phyloP scores from a whole-genome alignment of 495 filamentous ascomycete species.

The Trichodelitschia bisporula region DNA sequence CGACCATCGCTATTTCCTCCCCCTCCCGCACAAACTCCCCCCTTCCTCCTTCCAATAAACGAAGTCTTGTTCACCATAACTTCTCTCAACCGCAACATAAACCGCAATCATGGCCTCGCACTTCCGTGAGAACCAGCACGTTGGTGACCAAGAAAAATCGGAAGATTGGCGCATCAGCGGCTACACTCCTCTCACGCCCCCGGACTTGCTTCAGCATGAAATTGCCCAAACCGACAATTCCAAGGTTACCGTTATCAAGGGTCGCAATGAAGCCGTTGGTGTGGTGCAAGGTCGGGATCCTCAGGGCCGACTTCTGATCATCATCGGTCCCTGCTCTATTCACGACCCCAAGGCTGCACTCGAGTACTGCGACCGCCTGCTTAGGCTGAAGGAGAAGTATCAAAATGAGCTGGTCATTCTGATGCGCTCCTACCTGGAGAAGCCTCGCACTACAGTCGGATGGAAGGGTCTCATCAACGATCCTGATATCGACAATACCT shows the following conservation, averaged over 20 bases:
- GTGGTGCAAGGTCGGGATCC: slow-evolving; percentile 61
- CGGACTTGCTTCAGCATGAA: slow-evolving; percentile 87
- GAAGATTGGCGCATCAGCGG: slow-evolving; percentile 8
- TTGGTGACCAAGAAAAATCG: slow-evolving; percentile 1
- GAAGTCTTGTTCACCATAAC: too few relatives aligned
- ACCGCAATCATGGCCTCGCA: too few relatives aligned
- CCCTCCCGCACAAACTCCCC: too few relatives aligned
- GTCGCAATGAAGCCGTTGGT: slow-evolving; percentile 57
- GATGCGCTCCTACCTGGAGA: slow-evolving; percentile 97
- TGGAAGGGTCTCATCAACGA: slow-evolving; percentile 99
- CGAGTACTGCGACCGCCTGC: slow-evolving; percentile 73
- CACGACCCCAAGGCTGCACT: slow-evolving; percentile 84
- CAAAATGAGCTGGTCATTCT: slow-evolving; percentile 74
- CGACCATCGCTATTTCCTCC: too few relatives aligned
- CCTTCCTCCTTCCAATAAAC: too few relatives aligned
- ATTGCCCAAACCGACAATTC: slow-evolving; percentile 58
- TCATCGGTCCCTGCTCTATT: slow-evolving; percentile 92
- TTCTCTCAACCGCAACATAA: too few relatives aligned
- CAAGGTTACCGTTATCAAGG: slow-evolving; percentile 52
- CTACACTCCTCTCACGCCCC: slow-evolving; percentile 78
- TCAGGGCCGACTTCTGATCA: slow-evolving; percentile 57
- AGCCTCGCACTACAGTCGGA: slow-evolving; percentile 92
- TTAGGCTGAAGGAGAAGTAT: slow-evolving; percentile 73
- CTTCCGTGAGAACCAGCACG: slow-evolving; percentile 1
- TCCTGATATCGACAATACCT: slow-evolving; percentile 93